Evolutionary conservation across 176 grass and related monocot genomes (phyloP), one percentile per base, ranked within the genome.

Genomic region (Hsuehochloa calcarea): DNA sequence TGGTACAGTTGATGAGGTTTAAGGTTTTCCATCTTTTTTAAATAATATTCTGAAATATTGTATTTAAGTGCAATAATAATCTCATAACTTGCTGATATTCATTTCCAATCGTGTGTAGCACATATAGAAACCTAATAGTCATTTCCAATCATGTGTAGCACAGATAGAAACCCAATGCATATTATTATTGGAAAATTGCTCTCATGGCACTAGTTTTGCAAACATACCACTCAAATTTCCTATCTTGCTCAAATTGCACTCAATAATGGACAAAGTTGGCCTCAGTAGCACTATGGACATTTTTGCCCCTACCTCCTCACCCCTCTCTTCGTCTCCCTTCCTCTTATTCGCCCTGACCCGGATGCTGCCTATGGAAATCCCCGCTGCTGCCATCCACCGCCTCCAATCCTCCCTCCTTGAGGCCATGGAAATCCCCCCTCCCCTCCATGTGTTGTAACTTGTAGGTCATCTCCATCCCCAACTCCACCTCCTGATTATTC

Each of bases 61-160:
- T 62, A 4, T 59, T 83, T 64, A 75, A 73, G 40, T 63, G 54
- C 19, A 85, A 80, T 34, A 58, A 44, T 85, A 68, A 38, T 58
- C 16, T 19, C 29, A 68, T 26, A 37, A 55, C 13, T 27, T 60
- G 15, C 61, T 68, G 34, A 68, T 10, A 37, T 5, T 55, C 17
- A 63, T 84, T 65, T 41, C 25, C 47, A 40, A 52, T 44, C 17
- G 3, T 38, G 20, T 41, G 27, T 60, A 23, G n/a, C 37, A 66
- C 14, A 54, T 26, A 17, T 56, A 79, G 29, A 43, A 8, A 65
- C 8, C 22, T 60, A 43, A n/a, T 67, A 35, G 10, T 54, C 17
- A 63, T 84, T 65, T 41, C 25, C 47, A 40, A 51, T 43, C 17
- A 2, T 38, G 20, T 41, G 27, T 68, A 23, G 22, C 35, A 65